phyloP scores from a whole-genome alignment of 2,329 filamentous ascomycete genomes.

The Paecilomyces formosus region DNA sequence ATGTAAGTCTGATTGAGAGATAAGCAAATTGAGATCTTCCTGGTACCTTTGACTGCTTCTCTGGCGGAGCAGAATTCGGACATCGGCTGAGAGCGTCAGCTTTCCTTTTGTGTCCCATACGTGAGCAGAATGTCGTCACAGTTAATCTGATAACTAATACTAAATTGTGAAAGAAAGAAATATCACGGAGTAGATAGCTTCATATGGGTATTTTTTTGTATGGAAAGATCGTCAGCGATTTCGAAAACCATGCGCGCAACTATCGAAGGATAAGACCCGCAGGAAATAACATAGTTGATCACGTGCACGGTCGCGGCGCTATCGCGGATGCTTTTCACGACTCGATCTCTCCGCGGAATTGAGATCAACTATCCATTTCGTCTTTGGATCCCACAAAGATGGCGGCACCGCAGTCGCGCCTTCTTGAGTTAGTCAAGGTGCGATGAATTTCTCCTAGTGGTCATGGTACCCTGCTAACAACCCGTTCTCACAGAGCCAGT shows the following conservation, averaged over 20 bases:
- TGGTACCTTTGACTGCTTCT: not conserved
- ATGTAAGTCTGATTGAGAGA: not conserved
- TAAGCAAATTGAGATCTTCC: not conserved
- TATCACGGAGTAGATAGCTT: no score
- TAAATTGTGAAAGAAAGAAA: no score
- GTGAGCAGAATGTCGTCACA: not conserved
- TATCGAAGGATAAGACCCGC: not conserved
- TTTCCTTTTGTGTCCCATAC: not conserved
- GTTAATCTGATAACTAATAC: not conserved
- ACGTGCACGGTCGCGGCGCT: not conserved
- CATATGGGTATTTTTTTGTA: no score
- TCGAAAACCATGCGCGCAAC: not conserved
- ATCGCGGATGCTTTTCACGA: not conserved
- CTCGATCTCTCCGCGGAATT: not conserved
- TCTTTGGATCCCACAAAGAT: constrained; percentile 22
- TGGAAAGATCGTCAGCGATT: not conserved
- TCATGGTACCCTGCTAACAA: not conserved
- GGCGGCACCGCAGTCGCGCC: constrained; percentile 45
- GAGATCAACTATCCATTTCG: not conserved
- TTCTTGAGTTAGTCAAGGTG: constrained; percentile 73
- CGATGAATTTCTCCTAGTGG: not conserved
- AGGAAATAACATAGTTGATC: not conserved
- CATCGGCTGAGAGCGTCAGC: not conserved
- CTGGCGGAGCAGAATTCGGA: not conserved
- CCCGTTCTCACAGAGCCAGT: constrained; percentile 63